Evolutionary conservation across 306 rosid species (phyloP).

Genomic region (Lathyrus aphaca): DNA sequence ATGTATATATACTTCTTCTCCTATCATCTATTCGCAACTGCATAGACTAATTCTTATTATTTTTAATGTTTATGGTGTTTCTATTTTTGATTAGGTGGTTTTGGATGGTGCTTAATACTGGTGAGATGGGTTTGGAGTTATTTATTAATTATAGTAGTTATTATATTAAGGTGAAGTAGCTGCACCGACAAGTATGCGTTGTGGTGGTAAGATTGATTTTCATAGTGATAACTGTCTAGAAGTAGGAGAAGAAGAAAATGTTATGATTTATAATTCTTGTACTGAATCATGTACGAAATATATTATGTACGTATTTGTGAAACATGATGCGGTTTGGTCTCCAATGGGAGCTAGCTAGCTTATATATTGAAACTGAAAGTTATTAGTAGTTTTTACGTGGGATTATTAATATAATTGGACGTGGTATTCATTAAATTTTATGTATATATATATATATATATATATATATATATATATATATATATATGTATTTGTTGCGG

Average conservation of each 20-base stretch:
- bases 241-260: not conserved
- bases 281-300: not conserved
- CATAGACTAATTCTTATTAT: no score
- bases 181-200: not conserved
- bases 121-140: constrained; percentile 30
- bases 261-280: not conserved
- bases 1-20: not conserved
- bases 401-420: not conserved
- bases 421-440: no score
- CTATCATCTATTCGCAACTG: no score
- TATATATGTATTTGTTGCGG: no score
- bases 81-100: constrained; percentile 16
- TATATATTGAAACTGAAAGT: not conserved
- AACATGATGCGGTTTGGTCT: not conserved
- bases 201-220: not conserved
- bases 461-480: no score
- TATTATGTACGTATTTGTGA: not conserved
- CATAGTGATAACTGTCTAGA: not conserved
- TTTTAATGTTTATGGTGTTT: not conserved
- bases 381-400: not conserved
- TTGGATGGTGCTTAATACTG: constrained; percentile 13
- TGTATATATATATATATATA: no score
- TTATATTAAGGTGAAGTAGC: not conserved
- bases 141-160: constrained; percentile 24
- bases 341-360: not conserved